Conservation (phyloP, 768 basidiomycete species). For the Piloderma croceum region DNA sequence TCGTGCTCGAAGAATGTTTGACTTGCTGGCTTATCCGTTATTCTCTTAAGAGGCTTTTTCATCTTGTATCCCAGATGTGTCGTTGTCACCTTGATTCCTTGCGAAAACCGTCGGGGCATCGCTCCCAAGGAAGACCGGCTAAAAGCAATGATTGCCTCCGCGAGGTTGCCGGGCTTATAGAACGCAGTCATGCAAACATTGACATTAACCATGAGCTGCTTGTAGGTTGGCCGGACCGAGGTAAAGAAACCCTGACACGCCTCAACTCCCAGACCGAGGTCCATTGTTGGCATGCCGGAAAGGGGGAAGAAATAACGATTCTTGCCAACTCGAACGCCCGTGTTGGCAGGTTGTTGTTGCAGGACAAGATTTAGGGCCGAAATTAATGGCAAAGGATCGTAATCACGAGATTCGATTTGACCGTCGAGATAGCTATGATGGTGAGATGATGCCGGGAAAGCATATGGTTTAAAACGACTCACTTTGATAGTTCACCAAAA, state of each 20-base stretch:
- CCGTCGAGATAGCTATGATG: conserved; percentile 55
- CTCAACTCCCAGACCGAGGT: conserved; percentile 47
- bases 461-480: conserved; percentile 7
- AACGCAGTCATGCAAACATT: conserved; percentile 56
- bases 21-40: conserved; percentile 35
- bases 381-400: conserved; percentile 54
- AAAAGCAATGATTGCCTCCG: conserved; percentile 51
- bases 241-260: conserved; percentile 57
- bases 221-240: conserved; percentile 51
- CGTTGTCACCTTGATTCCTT: conserved; percentile 53
- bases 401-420: conserved; percentile 43
- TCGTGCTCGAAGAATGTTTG: conserved; percentile 57
- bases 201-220: conserved; percentile 57
- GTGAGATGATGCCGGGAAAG: conserved; percentile 14
- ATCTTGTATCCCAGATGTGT: conserved; percentile 48
- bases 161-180: conserved; percentile 55
- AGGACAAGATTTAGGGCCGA: conserved; percentile 63
- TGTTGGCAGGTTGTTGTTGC: conserved; percentile 47
- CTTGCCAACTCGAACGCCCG: conserved; percentile 58
- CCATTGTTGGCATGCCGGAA: conserved; percentile 16
- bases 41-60: conserved; percentile 41
- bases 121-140: conserved; percentile 34
- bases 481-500: conserved; percentile 29
- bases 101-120: conserved; percentile 43
- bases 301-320: conserved; percentile 60